Conservation (phyloP, 192 early-diverging fungal species). For the Oehlia diaphana region DNA sequence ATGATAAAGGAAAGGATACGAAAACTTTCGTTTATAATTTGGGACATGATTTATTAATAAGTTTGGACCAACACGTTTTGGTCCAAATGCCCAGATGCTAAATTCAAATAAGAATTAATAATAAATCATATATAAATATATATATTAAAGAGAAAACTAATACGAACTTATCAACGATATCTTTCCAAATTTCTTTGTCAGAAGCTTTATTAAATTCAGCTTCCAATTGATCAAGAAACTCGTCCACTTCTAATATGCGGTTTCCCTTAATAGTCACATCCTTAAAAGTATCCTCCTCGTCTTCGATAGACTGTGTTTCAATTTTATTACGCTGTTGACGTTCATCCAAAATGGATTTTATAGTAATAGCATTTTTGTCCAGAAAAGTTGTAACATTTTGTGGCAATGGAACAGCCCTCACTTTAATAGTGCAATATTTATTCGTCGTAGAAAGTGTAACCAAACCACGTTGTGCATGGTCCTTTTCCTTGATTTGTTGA, state of each 20-base stretch:
- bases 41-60: slow-evolving; percentile 68
- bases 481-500: slow-evolving; percentile 50
- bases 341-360: slow-evolving; percentile 59
- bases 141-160: not conserved
- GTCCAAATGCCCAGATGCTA: slow-evolving; percentile 84
- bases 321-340: slow-evolving; percentile 33
- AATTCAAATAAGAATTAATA: not conserved
- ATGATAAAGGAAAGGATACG: slow-evolving; percentile 27
- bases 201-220: slow-evolving; percentile 26
- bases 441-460: slow-evolving; percentile 60
- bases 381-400: slow-evolving; percentile 59
- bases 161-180: slow-evolving; percentile 52
- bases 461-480: slow-evolving; percentile 61
- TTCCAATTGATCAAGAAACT: slow-evolving; percentile 19
- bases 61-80: slow-evolving; percentile 79
- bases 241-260: not conserved
- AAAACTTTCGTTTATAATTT: slow-evolving; percentile 46
- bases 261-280: slow-evolving; percentile 17
- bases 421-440: slow-evolving; percentile 56
- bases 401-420: slow-evolving; percentile 75
- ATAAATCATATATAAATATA: not conserved
- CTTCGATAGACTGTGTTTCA: slow-evolving; percentile 28
- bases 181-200: slow-evolving; percentile 45
- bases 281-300: slow-evolving; percentile 13
- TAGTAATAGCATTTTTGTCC: slow-evolving; percentile 45